Conservation (phyloP, 192 early-diverging fungal species). For the Coemansia sp. region DNA sequence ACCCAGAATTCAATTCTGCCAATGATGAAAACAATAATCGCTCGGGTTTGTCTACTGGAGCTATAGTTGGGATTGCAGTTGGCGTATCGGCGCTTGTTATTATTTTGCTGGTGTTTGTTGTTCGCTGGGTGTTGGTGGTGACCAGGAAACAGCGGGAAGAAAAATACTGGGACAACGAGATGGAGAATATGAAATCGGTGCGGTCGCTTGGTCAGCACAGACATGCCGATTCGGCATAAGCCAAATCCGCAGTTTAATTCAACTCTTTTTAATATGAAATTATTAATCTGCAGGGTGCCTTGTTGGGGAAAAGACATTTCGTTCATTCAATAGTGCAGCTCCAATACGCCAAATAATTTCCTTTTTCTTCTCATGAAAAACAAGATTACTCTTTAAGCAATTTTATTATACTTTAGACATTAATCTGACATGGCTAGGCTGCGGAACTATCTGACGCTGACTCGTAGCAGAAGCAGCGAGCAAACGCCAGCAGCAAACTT, state of each 20-base stretch:
- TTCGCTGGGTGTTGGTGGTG: background rate
- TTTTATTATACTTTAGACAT: background rate
- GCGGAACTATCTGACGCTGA: background rate
- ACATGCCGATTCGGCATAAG: background rate
- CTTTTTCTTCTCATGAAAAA: constrained; percentile 7
- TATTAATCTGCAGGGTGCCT: background rate
- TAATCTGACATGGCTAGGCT: background rate
- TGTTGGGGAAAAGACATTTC: background rate
- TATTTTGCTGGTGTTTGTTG: background rate
- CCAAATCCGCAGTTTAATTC: background rate
- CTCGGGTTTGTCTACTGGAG: background rate
- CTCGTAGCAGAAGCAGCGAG: background rate
- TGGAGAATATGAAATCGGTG: constrained; percentile 1
- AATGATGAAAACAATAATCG: background rate
- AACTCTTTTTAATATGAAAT: background rate
- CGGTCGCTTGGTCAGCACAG: background rate
- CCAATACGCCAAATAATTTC: background rate
- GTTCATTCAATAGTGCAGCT: background rate
- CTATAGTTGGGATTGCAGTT: constrained; percentile 5
- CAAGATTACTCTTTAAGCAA: background rate
- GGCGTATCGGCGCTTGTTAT: background rate
- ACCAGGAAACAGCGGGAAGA: background rate
- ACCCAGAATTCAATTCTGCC: background rate
- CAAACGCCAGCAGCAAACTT: constrained; percentile 27
- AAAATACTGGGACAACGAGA: constrained; percentile 4